phyloP scores from a whole-genome alignment of 345 rosid genomes.

The Eutrema yunnanense region DNA sequence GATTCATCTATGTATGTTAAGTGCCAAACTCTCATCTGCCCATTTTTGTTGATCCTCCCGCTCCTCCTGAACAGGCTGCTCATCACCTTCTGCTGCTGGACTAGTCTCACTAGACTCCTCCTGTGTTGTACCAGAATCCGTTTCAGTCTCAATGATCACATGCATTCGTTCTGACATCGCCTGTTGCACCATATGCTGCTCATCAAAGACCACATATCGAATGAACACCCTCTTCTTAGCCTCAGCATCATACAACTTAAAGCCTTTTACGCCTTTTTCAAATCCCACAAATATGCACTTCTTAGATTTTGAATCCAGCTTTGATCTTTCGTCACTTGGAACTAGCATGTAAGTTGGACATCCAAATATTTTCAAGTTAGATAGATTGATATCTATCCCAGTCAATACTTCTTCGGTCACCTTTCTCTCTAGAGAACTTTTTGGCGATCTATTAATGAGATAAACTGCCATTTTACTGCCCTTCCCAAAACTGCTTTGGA shows the following conservation, averaged over 20 bases:
- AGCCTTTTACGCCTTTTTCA: not conserved
- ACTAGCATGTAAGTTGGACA: not conserved
- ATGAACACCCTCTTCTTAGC: not conserved
- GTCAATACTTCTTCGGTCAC: not conserved
- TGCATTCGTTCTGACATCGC: not conserved
- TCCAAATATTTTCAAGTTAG: not conserved
- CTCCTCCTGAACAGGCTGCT: not conserved
- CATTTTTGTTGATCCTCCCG: too few relatives aligned
- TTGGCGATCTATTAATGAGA: not conserved
- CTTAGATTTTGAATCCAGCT: not conserved
- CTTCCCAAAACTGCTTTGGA: not conserved
- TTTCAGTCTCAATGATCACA: not conserved
- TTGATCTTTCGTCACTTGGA: not conserved
- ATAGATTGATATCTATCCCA: not conserved
- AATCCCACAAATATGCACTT: not conserved
- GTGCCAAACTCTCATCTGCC: not conserved
- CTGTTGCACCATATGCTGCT: not conserved
- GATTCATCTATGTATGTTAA: too few relatives aligned
- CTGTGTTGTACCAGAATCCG: not conserved
- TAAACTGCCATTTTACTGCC: not conserved
- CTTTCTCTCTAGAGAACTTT: not conserved
- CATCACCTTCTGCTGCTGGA: not conserved
- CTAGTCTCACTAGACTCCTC: not conserved
- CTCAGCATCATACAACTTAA: not conserved
- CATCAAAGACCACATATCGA: not conserved